Evolutionary conservation across 768 basidiomycete genomes (phyloP), one percentile per base, ranked within the genome.

Genomic region (Coprinopsis sp.): DNA sequence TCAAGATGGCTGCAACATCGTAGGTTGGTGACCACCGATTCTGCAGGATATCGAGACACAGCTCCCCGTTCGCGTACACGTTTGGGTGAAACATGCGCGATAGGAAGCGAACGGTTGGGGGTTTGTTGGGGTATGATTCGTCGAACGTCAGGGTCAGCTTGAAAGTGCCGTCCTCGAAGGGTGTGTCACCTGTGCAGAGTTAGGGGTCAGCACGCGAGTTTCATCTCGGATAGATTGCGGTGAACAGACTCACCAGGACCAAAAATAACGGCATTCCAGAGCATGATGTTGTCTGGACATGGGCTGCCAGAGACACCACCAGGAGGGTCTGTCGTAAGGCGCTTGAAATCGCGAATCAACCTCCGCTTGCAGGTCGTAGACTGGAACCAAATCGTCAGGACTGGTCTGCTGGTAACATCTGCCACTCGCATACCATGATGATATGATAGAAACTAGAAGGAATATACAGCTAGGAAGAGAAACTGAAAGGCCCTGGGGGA

Each of bases 201-300:
- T 12, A 25, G 39, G 16, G 27, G 22, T 22, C 14, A 19, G 24
- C 43, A 30, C 37, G 25, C 28, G 33, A 33, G 25, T 22, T 28
- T 34, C 31, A 23, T 3, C 28, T 13, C 42, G 41, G 13, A 25
- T 14, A 12, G 13, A 7, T 3, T 4, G 24, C 24, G 14, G 22
- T 18, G 25, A 23, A 38, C 11, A 43, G 14, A 68, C 85, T 59
- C 49, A 93, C 95, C 87, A 66, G 96, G 96, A 2, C 96, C 96
- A 61, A 99, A 98, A 52, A 99, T 99, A 47, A 99, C 96, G 1
- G 96, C 96, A 59, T 99, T 99, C 96, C 96, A 99, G 13, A 97
- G 77, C 92, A 98, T 96, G 66, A 99, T 96, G 64, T 98, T 98
- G 63, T 98, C 96, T 2, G 91, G 85, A 61, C 91, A 93, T 61